Evolutionary conservation across 352 stramenopile species (phyloP).

Genomic region (Globisporangium yorkense): DNA sequence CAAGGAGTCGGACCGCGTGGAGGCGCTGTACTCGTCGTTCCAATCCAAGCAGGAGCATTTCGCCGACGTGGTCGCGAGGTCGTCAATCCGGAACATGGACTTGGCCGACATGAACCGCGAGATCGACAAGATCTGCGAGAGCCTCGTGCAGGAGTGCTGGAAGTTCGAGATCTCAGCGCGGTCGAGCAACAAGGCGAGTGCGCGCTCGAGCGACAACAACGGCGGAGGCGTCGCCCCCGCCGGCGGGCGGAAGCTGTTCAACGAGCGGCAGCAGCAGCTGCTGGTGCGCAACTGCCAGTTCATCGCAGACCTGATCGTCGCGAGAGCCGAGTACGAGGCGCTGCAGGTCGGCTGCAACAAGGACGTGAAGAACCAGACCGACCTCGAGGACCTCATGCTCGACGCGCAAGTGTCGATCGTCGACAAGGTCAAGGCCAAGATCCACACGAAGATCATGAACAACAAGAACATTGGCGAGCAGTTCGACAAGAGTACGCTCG

Average conservation of each 20-base stretch:
- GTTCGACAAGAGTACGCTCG: constrained; percentile 77
- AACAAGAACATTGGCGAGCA: constrained; percentile 88
- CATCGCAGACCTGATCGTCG: constrained; percentile 71
- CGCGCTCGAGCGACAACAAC: constrained; percentile 34
- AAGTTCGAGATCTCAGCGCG: constrained; percentile 82
- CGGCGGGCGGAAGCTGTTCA: constrained; percentile 55
- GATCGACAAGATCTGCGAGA: constrained; percentile 73
- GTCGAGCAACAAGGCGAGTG: constrained; percentile 41
- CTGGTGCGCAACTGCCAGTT: constrained; percentile 79
- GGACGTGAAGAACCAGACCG: constrained; percentile 31
- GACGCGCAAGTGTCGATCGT: constrained; percentile 46
- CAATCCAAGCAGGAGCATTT: constrained; percentile 82
- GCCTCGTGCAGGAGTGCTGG: constrained; percentile 79
- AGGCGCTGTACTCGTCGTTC: constrained; percentile 76
- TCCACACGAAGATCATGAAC: constrained; percentile 85
- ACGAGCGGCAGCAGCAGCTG: constrained; percentile 75
- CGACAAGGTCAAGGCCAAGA: constrained; percentile 71
- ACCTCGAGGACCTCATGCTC: constrained; percentile 65
- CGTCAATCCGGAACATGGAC: constrained; percentile 82
- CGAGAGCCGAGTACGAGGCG: constrained; percentile 68
- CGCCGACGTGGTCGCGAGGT: constrained; percentile 62
- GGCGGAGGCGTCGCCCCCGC: constrained; percentile 15
- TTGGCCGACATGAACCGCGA: constrained; percentile 73
- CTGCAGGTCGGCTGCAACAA: constrained; percentile 70
- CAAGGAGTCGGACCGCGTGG: constrained; percentile 76